Conservation (phyloP, 2,329 filamentous ascomycete species). For the Fusarium buxicola region DNA sequence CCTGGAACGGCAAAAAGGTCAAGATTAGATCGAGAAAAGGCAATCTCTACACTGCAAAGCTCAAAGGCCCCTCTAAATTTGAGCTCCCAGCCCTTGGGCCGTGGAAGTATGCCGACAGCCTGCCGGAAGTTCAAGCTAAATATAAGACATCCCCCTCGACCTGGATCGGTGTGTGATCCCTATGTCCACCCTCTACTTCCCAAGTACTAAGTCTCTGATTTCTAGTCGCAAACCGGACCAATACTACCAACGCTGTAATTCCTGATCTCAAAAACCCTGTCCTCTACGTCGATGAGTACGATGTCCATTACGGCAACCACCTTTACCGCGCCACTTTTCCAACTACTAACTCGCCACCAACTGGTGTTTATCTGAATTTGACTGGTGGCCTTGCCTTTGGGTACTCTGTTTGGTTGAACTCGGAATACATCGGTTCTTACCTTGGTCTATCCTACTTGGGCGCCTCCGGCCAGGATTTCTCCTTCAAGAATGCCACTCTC, state of each 20-base stretch:
- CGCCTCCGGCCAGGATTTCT: conserved; percentile 55
- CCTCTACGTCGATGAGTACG: conserved; percentile 68
- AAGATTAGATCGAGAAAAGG: conserved; percentile 44
- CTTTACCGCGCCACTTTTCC: conserved; percentile 66
- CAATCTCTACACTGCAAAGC: conserved; percentile 44
- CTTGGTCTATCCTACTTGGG: conserved; percentile 60
- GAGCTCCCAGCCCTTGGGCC: conserved; percentile 54
- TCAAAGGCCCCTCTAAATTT: conserved; percentile 46
- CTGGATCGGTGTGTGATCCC: conserved; percentile 54
- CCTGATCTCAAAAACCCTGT: conserved; percentile 65
- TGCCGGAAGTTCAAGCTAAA: conserved; percentile 58
- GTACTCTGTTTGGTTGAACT: conserved; percentile 69
- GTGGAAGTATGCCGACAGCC: conserved; percentile 61
- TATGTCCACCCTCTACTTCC: fast-evolving
- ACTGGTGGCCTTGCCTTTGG: conserved; percentile 67
- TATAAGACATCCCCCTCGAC: conserved; percentile 58
- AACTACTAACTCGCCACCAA: conserved; percentile 51
- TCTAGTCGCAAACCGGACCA: conserved; percentile 59
- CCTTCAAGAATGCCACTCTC: conserved; percentile 63
- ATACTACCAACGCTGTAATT: conserved; percentile 59
- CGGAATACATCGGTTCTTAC: conserved; percentile 65
- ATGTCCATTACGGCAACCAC: conserved; percentile 64
- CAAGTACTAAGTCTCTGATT: background rate
- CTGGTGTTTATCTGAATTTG: conserved; percentile 61
- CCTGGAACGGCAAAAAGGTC: conserved; percentile 61